These are phyloP conservation scores for Rosa multiflora DNA, from an alignment of 306 rosid genomes.

Conservation along the genomic window DNA sequence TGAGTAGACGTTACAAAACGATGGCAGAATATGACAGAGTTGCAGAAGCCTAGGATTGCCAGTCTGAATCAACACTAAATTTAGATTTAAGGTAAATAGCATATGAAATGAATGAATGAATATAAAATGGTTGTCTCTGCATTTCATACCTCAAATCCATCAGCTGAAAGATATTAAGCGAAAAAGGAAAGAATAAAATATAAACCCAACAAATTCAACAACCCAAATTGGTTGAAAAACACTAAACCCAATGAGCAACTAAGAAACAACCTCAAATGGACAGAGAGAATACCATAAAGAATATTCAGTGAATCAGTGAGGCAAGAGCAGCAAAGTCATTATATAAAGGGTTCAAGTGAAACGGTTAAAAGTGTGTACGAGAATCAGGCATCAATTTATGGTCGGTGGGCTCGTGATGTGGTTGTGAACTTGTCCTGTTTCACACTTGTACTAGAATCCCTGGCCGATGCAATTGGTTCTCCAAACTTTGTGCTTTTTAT, in stretches of 20 bases:
- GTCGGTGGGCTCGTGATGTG: not conserved
- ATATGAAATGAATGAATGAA: not conserved
- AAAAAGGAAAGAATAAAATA: not conserved
- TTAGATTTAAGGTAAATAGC: not conserved
- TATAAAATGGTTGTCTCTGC: not conserved
- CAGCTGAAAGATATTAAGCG: not conserved
- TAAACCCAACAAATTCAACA: not conserved
- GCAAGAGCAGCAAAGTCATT: not conserved
- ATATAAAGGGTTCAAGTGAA: not conserved
- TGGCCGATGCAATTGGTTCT: too few species aligned
- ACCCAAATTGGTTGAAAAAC: not conserved
- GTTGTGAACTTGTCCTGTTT: too few species aligned
- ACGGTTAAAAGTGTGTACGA: not conserved
- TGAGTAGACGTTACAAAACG: slow-evolving; percentile 12
- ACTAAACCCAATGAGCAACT: not conserved
- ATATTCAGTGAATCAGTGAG: not conserved
- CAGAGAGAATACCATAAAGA: too few species aligned
- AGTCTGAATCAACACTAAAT: slow-evolving; percentile 47
- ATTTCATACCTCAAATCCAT: slow-evolving; percentile 26
- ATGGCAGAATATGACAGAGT: slow-evolving; percentile 59
- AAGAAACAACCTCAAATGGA: not conserved
- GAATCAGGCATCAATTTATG: not conserved
- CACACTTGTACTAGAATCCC: too few species aligned
- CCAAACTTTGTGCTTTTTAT: too few species aligned
- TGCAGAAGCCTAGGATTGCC: slow-evolving; percentile 49